Percentiles rank a stretch among this genome's conserved stretches.
These are phyloP conservation scores for Brachypodium distachyon DNA, from an alignment of 202 grass and related monocot species.

Conservation along the genomic window DNA sequence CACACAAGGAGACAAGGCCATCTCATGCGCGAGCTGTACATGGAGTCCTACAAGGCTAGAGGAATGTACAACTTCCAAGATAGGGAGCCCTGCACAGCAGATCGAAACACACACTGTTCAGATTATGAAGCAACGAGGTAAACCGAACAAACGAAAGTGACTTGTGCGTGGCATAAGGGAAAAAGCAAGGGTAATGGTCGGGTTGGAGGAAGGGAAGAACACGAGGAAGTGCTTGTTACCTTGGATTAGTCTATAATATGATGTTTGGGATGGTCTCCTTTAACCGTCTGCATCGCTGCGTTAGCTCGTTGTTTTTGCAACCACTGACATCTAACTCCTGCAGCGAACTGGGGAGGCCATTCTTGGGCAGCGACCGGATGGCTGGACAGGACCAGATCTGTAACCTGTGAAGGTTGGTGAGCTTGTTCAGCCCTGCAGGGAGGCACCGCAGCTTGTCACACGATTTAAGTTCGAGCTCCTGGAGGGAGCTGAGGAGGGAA, in stretches of 20 bases:
- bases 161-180: neutral
- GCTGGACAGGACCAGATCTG: fast-evolving
- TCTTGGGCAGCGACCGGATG: neutral
- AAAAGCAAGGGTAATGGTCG: neutral
- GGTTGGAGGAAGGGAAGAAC: neutral
- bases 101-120: neutral
- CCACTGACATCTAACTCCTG: fast-evolving
- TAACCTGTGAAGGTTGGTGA: neutral
- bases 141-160: neutral
- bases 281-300: neutral
- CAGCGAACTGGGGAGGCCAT: neutral
- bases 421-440: neutral
- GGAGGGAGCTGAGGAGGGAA: neutral
- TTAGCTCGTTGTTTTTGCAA: neutral
- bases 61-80: neutral
- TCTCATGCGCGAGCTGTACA: neutral
- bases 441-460: neutral
- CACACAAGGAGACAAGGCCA: too few species aligned
- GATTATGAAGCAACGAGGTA: neutral
- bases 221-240: neutral
- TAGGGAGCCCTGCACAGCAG: neutral
- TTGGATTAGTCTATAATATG: neutral
- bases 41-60: neutral
- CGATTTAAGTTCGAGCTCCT: fast-evolving
- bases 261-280: neutral